Evolutionary conservation across 441 rosid genomes (phyloP).

Genomic region (Euphorbia neoarborescens): DNA sequence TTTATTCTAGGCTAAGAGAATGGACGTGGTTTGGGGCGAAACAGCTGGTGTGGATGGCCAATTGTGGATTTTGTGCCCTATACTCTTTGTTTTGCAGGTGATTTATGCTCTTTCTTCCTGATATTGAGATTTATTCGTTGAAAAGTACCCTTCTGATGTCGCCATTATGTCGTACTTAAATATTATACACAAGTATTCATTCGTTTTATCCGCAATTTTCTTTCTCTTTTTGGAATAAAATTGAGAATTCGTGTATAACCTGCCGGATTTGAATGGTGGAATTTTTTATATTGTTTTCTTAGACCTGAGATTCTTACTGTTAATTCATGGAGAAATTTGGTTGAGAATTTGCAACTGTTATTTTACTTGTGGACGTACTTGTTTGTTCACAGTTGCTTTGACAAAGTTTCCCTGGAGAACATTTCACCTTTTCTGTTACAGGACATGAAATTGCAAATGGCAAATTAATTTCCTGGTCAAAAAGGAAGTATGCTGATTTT

Average conservation of each 20-base stretch:
- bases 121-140: not conserved
- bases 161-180: not conserved
- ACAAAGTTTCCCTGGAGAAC: not conserved
- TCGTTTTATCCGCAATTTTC: not conserved
- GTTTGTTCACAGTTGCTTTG: not conserved
- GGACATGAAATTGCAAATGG: not conserved
- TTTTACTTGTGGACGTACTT: not conserved
- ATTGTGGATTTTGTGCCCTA: constrained; percentile 77
- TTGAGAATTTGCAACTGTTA: not conserved
- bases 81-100: constrained; percentile 90
- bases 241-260: not conserved
- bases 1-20: constrained; percentile 72
- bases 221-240: not conserved
- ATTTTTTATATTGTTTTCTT: not conserved
- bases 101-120: constrained; percentile 10
- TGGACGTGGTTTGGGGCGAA: constrained; percentile 99
- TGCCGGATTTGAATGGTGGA: not conserved
- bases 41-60: constrained; percentile 97
- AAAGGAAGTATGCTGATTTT: not conserved
- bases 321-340: not conserved
- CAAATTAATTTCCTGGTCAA: not conserved
- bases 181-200: not conserved
- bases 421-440: not conserved
- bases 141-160: not conserved
- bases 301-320: not conserved